Evolutionary conservation across 2,329 filamentous ascomycete species (phyloP), one percentile per base, ranked within the genome.

Genomic region (Albophoma yamanashiensis): DNA sequence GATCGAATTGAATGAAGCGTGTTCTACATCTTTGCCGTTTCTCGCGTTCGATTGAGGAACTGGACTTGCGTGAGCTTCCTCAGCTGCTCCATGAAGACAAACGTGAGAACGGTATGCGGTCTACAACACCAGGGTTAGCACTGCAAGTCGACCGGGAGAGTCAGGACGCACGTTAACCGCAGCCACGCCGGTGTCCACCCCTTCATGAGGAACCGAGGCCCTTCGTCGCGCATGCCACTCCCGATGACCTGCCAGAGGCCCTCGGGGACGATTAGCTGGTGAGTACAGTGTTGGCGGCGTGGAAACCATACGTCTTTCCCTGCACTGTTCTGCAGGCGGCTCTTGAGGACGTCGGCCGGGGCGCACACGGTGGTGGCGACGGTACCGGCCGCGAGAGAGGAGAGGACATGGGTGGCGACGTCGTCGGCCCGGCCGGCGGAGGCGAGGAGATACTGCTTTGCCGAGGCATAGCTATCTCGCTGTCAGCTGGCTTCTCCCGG

Each of bases 101-200:
- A 78, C 0, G 75, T 78, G 59, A 78, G 66, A n/a, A 78, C 70
- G 1, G 76, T 78, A 55, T 78, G 75, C 0, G 76, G 43, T 15
- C 76, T 40, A 2, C 25, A 9, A 14, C 4, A 50, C 45, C 22
- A 20, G 14, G 12, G 25, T 50, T 31, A 31, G 25, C 45, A n/a
- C 22, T 50, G 22, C 1, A 50, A 7, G 25, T 6, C 7, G 45
- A 50, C 6, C 7, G 14, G 25, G 25, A 31, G 45, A 50, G 45
- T 22, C 45, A 8, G 76, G 45, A 57, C 73, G 61, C 59, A 77
- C 75, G 76, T 76, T 2, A 78, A 64, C 62, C 76, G 67, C 12
- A 78, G 56, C 76, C 76, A 78, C 0, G 76, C 76, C 0, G 76
- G 76, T 11, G 73, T 76, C 76, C 76, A 78, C 1, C 76, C 76